phyloP scores from a whole-genome alignment of 345 rosid species.

The Populus pruinosa region DNA sequence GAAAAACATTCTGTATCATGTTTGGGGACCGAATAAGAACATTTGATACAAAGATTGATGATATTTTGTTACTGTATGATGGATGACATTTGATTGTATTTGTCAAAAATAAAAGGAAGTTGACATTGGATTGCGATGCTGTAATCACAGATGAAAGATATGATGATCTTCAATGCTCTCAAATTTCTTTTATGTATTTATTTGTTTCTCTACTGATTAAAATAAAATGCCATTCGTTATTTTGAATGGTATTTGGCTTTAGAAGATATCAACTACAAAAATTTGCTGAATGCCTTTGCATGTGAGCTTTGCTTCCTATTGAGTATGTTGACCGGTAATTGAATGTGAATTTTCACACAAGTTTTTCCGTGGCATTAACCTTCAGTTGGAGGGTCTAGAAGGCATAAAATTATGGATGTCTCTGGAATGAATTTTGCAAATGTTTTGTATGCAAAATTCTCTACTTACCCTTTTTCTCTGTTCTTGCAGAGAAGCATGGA shows the following conservation, averaged over 20 bases:
- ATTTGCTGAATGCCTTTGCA: neutral
- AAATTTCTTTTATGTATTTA: neutral
- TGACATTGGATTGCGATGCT: neutral
- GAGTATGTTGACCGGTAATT: too few species aligned
- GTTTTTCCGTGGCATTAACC: neutral
- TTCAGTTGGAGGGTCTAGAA: too few species aligned
- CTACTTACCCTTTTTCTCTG: conserved; percentile 10
- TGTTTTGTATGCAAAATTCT: neutral
- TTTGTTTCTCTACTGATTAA: neutral
- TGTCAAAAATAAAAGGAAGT: too few species aligned
- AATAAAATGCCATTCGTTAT: neutral
- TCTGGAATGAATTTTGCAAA: neutral
- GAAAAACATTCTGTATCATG: neutral
- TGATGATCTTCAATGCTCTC: neutral
- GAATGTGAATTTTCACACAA: too few species aligned
- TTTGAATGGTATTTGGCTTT: neutral
- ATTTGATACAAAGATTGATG: neutral
- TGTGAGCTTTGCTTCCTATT: neutral
- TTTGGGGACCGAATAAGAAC: neutral
- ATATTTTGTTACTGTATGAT: neutral
- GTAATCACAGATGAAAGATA: neutral
- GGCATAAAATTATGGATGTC: too few species aligned
- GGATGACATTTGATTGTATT: too few species aligned
- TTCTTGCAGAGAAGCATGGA: conserved; percentile 88
- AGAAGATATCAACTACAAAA: neutral